Evolutionary conservation across 1,284 basidiomycete species (phyloP).

Genomic region (Rhodotorula sp.): DNA sequence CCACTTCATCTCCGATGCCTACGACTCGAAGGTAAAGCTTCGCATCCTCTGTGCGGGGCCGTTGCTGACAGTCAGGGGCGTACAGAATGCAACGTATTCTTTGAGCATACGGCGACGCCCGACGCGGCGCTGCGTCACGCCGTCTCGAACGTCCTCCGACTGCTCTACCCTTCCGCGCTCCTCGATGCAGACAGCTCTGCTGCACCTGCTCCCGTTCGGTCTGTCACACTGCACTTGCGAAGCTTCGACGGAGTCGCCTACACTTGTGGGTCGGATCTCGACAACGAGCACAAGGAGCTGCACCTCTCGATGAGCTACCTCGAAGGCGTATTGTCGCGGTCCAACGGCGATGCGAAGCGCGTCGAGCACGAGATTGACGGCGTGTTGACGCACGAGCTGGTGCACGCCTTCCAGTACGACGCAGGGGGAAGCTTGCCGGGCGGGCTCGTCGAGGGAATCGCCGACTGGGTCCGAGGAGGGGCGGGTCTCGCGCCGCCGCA

Average conservation of each 20-base stretch:
- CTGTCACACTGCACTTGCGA: slow-evolving; percentile 24
- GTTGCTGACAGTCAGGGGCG: neutral
- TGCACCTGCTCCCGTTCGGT: neutral
- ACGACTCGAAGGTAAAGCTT: slow-evolving; percentile 13
- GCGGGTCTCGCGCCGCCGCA: slow-evolving; percentile 31
- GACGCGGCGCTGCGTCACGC: neutral
- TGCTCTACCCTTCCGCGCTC: neutral
- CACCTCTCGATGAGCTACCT: slow-evolving; percentile 35
- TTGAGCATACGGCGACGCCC: neutral
- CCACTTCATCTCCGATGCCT: slow-evolving; percentile 16
- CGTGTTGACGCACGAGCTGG: slow-evolving; percentile 42
- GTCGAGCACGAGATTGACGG: slow-evolving; percentile 29
- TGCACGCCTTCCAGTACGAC: slow-evolving; percentile 38
- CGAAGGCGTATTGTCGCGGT: slow-evolving; percentile 1
- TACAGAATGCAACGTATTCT: slow-evolving; percentile 13
- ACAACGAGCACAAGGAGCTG: slow-evolving; percentile 41
- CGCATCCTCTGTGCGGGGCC: neutral
- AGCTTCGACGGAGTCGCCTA: slow-evolving; percentile 40
- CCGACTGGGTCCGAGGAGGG: slow-evolving; percentile 40
- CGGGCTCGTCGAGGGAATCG: slow-evolving; percentile 42
- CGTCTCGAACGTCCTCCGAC: slow-evolving; percentile 9
- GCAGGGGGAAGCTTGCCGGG: slow-evolving; percentile 27
- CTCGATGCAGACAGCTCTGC: too few species aligned
- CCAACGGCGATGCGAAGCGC: neutral
- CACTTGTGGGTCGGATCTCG: slow-evolving; percentile 29